These are phyloP conservation scores for Trichoderma aggressivum DNA, from an alignment of 2,329 filamentous ascomycete species.

Conservation along the genomic window DNA sequence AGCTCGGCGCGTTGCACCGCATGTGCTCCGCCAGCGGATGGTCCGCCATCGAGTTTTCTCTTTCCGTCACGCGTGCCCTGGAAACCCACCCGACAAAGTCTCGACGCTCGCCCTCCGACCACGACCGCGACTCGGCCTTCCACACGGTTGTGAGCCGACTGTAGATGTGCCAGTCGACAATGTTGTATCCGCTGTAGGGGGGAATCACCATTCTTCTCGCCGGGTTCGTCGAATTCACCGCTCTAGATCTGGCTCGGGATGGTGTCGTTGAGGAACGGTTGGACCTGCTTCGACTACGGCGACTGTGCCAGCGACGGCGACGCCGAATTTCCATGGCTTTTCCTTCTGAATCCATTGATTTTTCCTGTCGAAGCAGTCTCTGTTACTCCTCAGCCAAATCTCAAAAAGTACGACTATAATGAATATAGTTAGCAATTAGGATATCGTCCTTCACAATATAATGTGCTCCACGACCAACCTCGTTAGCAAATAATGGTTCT, in stretches of 20 bases:
- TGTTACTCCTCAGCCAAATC: background rate
- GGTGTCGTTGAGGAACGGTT: background rate
- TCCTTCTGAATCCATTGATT: background rate
- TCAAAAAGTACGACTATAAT: background rate
- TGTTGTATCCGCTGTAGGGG: background rate
- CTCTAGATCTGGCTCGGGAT: background rate
- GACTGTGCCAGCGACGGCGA: background rate
- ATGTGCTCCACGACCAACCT: background rate
- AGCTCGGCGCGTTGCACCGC: background rate
- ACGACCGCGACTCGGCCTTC: background rate
- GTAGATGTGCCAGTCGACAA: conserved; percentile 11
- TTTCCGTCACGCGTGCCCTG: background rate
- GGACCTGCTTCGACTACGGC: background rate
- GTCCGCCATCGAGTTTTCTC: background rate
- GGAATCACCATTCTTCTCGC: background rate
- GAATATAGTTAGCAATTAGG: background rate
- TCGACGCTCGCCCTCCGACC: background rate
- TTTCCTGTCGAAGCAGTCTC: background rate
- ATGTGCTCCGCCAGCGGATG: background rate
- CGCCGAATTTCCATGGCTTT: background rate
- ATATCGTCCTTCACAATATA: too few species aligned
- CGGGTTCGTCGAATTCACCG: background rate
- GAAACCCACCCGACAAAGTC: conserved; percentile 2
- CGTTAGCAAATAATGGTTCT: background rate
- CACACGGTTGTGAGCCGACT: background rate